phyloP scores from a whole-genome alignment of 306 rosid species.

The Vigna nakashimae region DNA sequence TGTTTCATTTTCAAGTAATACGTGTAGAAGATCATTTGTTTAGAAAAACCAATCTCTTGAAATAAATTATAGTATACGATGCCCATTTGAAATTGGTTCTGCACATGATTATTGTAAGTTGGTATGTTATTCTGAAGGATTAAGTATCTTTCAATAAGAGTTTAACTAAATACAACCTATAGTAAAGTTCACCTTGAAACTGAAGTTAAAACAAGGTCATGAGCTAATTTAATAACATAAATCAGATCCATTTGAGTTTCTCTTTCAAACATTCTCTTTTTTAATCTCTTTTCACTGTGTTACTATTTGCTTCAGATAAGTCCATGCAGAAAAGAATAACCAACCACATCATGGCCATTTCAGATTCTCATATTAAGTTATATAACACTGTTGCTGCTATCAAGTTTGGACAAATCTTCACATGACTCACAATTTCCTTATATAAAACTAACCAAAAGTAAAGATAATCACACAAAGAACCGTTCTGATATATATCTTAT shows the following conservation, averaged over 20 bases:
- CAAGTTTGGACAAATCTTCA: neutral
- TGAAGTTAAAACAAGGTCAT: neutral
- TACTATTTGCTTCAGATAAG: neutral
- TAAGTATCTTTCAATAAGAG: too few species aligned
- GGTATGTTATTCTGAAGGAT: neutral
- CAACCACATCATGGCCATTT: neutral
- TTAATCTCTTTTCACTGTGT: neutral
- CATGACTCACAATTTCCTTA: neutral
- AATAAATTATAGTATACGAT: too few species aligned
- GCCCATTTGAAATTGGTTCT: neutral
- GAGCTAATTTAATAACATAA: neutral
- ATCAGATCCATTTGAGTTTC: neutral
- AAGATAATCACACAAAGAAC: constrained; percentile 22
- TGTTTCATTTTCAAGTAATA: too few species aligned
- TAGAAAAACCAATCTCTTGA: too few species aligned
- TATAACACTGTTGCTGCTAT: neutral
- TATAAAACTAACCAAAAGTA: neutral
- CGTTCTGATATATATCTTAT: neutral
- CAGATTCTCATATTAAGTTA: constrained; percentile 1
- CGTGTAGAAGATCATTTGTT: too few species aligned
- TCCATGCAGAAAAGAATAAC: neutral
- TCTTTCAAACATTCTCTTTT: neutral
- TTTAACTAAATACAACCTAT: neutral
- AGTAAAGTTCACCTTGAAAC: neutral
- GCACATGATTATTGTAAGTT: too few species aligned